Percentiles rank a stretch among this genome's conserved stretches.
Conservation (phyloP, 352 stramenopile species). For the Thalassiosira gravida region DNA sequence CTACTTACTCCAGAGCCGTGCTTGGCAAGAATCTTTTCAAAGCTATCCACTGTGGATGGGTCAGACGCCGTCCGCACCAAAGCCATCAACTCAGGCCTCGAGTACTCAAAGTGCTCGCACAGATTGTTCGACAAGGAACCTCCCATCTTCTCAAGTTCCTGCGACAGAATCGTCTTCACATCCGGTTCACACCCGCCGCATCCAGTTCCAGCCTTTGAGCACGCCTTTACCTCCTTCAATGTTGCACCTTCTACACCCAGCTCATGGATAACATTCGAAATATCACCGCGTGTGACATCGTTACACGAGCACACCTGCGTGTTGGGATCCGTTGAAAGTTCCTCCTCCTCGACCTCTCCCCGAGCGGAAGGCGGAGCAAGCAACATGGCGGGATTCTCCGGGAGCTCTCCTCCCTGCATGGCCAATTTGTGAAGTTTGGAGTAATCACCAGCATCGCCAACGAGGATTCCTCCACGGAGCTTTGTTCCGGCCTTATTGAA, state of each 20-base stretch:
- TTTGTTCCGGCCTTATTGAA: constrained; percentile 87
- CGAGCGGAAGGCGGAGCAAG: constrained; percentile 63
- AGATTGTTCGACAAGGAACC: constrained; percentile 88
- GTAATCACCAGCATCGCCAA: constrained; percentile 91
- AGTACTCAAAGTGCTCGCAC: constrained; percentile 91
- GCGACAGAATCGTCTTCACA: constrained; percentile 89
- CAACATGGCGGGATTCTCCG: constrained; percentile 67
- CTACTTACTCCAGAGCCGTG: constrained; percentile 81
- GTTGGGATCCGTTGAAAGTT: constrained; percentile 77
- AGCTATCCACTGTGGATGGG: constrained; percentile 85
- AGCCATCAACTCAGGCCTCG: constrained; percentile 89
- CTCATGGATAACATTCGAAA: constrained; percentile 86
- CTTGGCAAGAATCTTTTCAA: constrained; percentile 88
- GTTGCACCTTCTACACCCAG: constrained; percentile 87
- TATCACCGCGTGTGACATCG: constrained; percentile 88
- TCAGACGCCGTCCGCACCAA: constrained; percentile 87
- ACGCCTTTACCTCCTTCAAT: constrained; percentile 86
- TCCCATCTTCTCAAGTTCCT: constrained; percentile 89
- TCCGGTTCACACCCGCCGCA: constrained; percentile 91
- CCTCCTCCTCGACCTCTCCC: constrained; percentile 72
- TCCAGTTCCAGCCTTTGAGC: constrained; percentile 88
- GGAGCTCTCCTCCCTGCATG: constrained; percentile 54
- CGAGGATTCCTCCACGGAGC: constrained; percentile 89
- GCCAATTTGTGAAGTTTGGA: constrained; percentile 83
- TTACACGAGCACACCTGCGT: constrained; percentile 92